Evolutionary conservation across 1,284 basidiomycete species (phyloP), one percentile per base, ranked within the genome.

Genomic region (Cutaneotrichosporon sp.): DNA sequence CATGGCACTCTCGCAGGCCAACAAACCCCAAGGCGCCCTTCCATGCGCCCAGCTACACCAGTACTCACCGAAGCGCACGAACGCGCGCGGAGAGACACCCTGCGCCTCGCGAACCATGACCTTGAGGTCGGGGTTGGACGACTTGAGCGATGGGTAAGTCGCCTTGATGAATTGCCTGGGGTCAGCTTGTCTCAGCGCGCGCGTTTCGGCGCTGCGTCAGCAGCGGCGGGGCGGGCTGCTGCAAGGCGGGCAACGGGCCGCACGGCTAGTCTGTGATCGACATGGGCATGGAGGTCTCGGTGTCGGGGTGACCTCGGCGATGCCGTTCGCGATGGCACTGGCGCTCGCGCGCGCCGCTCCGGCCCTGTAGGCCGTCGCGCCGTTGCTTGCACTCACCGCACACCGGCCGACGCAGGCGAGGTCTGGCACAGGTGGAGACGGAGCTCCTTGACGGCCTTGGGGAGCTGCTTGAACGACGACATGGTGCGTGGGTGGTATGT

Each of bases 81-180:
- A 94, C 40, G 84, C 85, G 67, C 90, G 80, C 49, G 91, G 88
- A 44, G 88, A 88, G 9, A 90, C 89, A 30, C 87, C 90, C 60
- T 78, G 79, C n/a, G 91, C 91, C 78, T 96, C 90, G 60, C 91
- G 81, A 66, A 96, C 89, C 63, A 96, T 74, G 38, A 96, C 81
- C 36, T 91, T 92, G 30, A 96, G 77, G 74, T 93, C 85, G 40
- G 91, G 92, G 72, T 96, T 92, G 71, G 88, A 79, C 63, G 86
- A 80, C 78, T 96, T 96, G 73, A 96, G 82, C 46, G 79, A 66
- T 2, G 87, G 84, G 75, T 96, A 96, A 52, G 83, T 80, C 22
- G 86, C 79, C 48, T 85, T 76, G 71, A 96, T 84, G 78, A 93
- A 96, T 76, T 90, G 83, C 62, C 89, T 90, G 71, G 20, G 30